A percentile compares a stretch with the other conserved stretches of the same genome.
Conservation (phyloP, 2,329 filamentous ascomycete species). For the Penicillium sp. region DNA sequence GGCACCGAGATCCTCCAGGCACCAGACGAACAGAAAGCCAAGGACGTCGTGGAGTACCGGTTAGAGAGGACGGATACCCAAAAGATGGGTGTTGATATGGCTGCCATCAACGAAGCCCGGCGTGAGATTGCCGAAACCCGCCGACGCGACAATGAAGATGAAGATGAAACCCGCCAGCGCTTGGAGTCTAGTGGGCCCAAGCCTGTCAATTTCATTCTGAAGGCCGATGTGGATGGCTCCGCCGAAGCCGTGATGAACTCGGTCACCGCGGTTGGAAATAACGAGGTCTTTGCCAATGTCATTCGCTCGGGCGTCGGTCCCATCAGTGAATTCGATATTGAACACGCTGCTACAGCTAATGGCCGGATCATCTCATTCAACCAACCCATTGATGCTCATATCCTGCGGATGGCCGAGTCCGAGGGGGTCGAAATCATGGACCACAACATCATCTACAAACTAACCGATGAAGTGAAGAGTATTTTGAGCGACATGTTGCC, state of each 20-base stretch:
- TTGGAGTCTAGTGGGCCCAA: constrained; percentile 51
- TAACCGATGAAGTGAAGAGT: constrained; percentile 53
- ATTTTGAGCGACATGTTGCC: constrained; percentile 70
- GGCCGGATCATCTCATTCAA: constrained; percentile 89
- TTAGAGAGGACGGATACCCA: constrained; percentile 70
- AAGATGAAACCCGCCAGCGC: constrained; percentile 39
- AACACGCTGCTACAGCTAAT: constrained; percentile 76
- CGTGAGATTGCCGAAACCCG: constrained; percentile 60
- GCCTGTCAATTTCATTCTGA: constrained; percentile 79
- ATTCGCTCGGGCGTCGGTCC: constrained; percentile 77
- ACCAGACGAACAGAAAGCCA: constrained; percentile 73
- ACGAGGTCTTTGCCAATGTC: constrained; percentile 76
- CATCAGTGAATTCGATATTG: constrained; percentile 82
- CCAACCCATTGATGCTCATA: constrained; percentile 65
- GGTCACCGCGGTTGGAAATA: constrained; percentile 76
- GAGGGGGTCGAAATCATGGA: constrained; percentile 77
- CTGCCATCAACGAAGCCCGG: constrained; percentile 73
- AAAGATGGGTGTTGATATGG: constrained; percentile 67
- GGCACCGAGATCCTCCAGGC: constrained; percentile 89
- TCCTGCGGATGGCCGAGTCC: constrained; percentile 69
- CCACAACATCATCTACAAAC: constrained; percentile 67
- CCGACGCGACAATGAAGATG: constrained; percentile 35
- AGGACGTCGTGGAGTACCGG: constrained; percentile 75
- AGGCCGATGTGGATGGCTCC: constrained; percentile 90
- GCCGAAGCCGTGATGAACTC: constrained; percentile 85